Evolutionary conservation across 768 basidiomycete genomes (phyloP).

Genomic region (Lentinula boryana): DNA sequence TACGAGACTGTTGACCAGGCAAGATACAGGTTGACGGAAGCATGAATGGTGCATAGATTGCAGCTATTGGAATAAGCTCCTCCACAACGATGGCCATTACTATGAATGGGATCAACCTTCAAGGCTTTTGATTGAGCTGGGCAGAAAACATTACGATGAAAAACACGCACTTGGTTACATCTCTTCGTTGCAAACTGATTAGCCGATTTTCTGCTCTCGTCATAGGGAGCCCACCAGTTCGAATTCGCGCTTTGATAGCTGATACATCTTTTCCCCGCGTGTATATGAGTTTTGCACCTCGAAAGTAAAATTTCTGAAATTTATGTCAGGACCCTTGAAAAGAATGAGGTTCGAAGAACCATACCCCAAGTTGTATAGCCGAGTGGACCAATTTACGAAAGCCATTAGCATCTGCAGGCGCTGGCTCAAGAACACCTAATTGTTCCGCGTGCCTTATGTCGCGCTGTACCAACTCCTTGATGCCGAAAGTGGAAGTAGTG

Average conservation of each 20-base stretch:
- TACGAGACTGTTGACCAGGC: constrained; percentile 69
- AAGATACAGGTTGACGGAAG: constrained; percentile 85
- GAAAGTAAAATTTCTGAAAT: constrained; percentile 75
- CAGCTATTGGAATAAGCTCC: constrained; percentile 78
- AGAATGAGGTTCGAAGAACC: constrained; percentile 11
- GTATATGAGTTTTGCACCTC: constrained; percentile 69
- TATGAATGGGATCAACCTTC: constrained; percentile 69
- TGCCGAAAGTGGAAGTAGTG: constrained; percentile 11
- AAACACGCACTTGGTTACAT: constrained; percentile 58
- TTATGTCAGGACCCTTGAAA: neutral
- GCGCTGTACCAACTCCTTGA: constrained; percentile 49
- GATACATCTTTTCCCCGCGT: constrained; percentile 50
- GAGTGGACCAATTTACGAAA: constrained; percentile 45
- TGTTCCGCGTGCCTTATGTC: constrained; percentile 62
- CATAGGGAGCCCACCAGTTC: constrained; percentile 53
- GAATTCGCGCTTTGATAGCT: constrained; percentile 50
- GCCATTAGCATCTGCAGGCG: constrained; percentile 56
- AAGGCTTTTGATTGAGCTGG: constrained; percentile 17
- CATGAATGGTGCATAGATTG: constrained; percentile 78
- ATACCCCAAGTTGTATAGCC: constrained; percentile 38
- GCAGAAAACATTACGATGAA: neutral
- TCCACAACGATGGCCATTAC: constrained; percentile 70
- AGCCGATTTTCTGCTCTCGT: constrained; percentile 67
- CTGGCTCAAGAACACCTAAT: constrained; percentile 64
- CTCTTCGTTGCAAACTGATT: constrained; percentile 58